phyloP scores from a whole-genome alignment of 2,329 filamentous ascomycete genomes.

The Xylariaceae sp. region DNA sequence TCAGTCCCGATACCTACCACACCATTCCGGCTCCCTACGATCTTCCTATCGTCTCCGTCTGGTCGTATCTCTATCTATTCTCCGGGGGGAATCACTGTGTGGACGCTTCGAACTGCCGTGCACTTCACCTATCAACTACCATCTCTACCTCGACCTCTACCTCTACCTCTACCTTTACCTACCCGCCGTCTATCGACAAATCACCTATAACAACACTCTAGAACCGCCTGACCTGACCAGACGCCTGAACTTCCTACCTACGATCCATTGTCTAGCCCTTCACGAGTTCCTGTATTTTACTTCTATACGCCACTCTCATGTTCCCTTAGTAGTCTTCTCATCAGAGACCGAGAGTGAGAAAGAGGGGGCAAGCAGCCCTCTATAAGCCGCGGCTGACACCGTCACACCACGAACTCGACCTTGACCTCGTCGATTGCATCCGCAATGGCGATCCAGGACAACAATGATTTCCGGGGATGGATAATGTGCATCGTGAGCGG shows the following conservation, averaged over 20 bases:
- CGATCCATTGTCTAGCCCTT: neutral
- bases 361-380: conserved; percentile 9
- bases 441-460: conserved; percentile 43
- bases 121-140: no score
- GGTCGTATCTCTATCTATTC: neutral
- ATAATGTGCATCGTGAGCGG: conserved; percentile 85
- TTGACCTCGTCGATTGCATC: conserved; percentile 7
- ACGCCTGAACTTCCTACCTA: neutral
- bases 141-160: no score
- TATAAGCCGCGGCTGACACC: conserved; percentile 14
- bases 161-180: neutral
- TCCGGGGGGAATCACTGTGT: neutral
- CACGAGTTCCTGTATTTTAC: neutral
- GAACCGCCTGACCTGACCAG: neutral
- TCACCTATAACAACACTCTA: neutral
- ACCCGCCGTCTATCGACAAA: neutral
- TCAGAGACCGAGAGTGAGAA: conserved; percentile 14
- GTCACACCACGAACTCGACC: conserved; percentile 12
- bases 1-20: neutral
- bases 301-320: conserved; percentile 16
- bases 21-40: neutral
- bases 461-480: conserved; percentile 89
- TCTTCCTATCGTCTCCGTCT: neutral
- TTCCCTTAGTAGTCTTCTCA: conserved; percentile 9
- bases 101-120: neutral